Conservation (phyloP, 345 rosid species). For the Chamaenerion angustifolium region DNA sequence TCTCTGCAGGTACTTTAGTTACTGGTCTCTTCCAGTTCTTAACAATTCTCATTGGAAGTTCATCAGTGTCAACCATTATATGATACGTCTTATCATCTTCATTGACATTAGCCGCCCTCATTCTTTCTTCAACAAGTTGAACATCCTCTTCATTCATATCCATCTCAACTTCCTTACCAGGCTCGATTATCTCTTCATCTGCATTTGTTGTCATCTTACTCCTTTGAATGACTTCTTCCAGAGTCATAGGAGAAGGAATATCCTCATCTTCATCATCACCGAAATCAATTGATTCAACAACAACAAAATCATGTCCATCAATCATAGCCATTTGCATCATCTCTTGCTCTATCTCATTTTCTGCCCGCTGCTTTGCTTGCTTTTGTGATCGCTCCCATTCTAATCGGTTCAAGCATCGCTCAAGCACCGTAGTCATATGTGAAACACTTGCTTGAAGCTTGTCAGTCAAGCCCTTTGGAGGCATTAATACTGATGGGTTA, state of each 20-base stretch:
- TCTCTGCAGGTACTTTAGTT: conserved; percentile 63
- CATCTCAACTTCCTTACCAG: conserved; percentile 87
- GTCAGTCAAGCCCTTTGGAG: conserved; percentile 54
- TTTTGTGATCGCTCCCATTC: conserved; percentile 84
- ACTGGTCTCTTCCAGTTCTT: conserved; percentile 96
- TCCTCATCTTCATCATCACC: conserved; percentile 88
- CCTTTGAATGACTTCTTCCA: conserved; percentile 70
- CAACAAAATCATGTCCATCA: conserved; percentile 91
- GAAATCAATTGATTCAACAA: conserved; percentile 71
- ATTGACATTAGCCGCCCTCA: conserved; percentile 52
- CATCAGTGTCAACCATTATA: conserved; percentile 33
- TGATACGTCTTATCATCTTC: conserved; percentile 28
- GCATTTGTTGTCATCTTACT: conserved; percentile 54
- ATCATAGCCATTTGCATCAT: conserved; percentile 82
- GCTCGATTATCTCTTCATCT: conserved; percentile 58
- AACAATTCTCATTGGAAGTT: conserved; percentile 79
- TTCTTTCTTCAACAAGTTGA: conserved; percentile 81
- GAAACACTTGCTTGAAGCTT: conserved; percentile 40
- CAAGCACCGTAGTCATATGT: conserved; percentile 69
- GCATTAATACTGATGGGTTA: no score
- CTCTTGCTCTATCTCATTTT: conserved; percentile 81
- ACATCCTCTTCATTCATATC: conserved; percentile 93
- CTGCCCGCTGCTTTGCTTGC: conserved; percentile 75
- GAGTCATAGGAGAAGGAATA: conserved; percentile 73
- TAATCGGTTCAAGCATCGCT: conserved; percentile 65